phyloP scores from a whole-genome alignment of 1,284 basidiomycete genomes.

The Puccinia polysora region DNA sequence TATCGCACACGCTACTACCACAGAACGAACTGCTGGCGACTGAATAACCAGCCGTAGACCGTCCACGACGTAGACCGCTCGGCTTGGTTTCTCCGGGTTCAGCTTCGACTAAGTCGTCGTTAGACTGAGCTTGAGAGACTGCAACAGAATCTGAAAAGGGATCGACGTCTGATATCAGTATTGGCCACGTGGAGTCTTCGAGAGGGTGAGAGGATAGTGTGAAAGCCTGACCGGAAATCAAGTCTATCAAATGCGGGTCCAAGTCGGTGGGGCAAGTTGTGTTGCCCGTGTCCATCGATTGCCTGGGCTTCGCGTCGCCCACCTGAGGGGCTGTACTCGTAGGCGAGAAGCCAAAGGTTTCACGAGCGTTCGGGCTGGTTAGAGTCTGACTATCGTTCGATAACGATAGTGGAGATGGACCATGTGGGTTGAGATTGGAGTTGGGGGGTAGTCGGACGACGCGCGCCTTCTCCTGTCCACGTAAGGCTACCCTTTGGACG shows the following conservation, averaged over 20 bases:
- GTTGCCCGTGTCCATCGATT: no score
- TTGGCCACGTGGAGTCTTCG: no score
- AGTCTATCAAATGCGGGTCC: no score
- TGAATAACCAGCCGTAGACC: no score
- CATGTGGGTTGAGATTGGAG: not conserved
- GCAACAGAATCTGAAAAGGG: no score
- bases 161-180: no score
- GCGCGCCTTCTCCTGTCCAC: slow-evolving; percentile 36
- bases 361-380: not conserved
- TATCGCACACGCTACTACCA: slow-evolving; percentile 8
- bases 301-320: no score
- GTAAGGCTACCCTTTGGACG: slow-evolving; percentile 33
- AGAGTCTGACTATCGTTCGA: not conserved
- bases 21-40: not conserved
- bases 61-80: not conserved
- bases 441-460: slow-evolving; percentile 22
- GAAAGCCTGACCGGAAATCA: no score
- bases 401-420: not conserved
- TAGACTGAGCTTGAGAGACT: no score
- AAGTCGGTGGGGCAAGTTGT: no score
- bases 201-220: no score
- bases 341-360: not conserved
- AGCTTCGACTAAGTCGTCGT: not conserved
- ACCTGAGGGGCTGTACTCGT: no score
- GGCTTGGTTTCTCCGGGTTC: not conserved